Percentiles rank a stretch among this genome's conserved stretches.
Conservation (phyloP, 2,329 filamentous ascomycete species). For the Chaetomium sp. region DNA sequence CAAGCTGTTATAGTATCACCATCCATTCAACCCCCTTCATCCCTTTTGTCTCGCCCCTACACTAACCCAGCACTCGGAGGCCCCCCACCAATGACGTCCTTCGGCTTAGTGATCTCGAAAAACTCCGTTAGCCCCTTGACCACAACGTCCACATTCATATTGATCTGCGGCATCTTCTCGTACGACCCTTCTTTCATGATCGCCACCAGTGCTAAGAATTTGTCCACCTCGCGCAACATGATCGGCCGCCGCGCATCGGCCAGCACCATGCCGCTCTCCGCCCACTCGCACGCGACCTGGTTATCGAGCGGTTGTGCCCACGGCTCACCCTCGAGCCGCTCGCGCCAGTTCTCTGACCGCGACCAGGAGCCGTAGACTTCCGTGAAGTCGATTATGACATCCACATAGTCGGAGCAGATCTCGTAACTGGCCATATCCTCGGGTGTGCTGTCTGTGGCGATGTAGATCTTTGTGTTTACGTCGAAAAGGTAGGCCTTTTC, state of each 20-base stretch:
- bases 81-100: slow-evolving; percentile 9
- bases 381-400: slow-evolving; percentile 94
- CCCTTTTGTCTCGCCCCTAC: background rate
- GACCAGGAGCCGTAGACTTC: slow-evolving; percentile 83
- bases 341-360: slow-evolving; percentile 48
- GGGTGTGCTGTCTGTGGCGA: slow-evolving; percentile 88
- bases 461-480: slow-evolving; percentile 96
- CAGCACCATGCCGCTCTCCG: slow-evolving; percentile 62
- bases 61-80: slow-evolving; percentile 1
- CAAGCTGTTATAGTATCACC: background rate
- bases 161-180: slow-evolving; percentile 76
- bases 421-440: slow-evolving; percentile 95
- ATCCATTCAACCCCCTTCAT: background rate
- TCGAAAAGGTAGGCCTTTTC: slow-evolving; percentile 99
- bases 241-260: slow-evolving; percentile 59
- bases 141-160: slow-evolving; percentile 80
- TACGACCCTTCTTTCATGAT: slow-evolving; percentile 82
- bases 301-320: slow-evolving; percentile 58
- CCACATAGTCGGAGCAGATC: slow-evolving; percentile 97
- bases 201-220: slow-evolving; percentile 73
- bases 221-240: slow-evolving; percentile 62
- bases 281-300: slow-evolving; percentile 58
- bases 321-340: slow-evolving; percentile 51
- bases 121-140: slow-evolving; percentile 74
- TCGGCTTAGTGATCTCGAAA: slow-evolving; percentile 64